Base-by-base conservation (phyloP, 2,329 filamentous ascomycete genomes). In the Alternaria triticimaculans region DNA sequence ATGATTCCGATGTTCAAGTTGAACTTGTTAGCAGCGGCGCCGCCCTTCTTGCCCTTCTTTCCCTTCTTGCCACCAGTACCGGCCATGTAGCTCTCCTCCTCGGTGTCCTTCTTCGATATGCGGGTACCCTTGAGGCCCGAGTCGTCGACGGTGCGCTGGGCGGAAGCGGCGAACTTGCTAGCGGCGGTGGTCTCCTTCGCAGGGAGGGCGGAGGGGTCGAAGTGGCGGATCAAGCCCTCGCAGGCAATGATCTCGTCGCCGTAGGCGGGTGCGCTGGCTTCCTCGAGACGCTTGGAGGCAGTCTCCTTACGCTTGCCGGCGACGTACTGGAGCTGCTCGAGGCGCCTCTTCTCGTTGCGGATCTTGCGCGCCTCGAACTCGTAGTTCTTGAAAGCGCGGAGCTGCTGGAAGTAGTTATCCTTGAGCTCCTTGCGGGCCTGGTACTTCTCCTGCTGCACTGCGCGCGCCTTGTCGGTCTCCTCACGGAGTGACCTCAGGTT, bases 1-100 rank as follows among this genome's bases (percentile, higher is more conserved):
- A 99, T 93, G 71, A 98, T 90, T 63, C 94, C 93, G 55, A 96
- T 91, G 72, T 92, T 95, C 78, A 96, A 89, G 84, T 90, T 97
- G 88, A 93, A 97, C 78, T 90, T 91, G 68, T 82, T 75, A 14
- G 83, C 86, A n/a, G 86, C 73, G 45, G 73, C 76, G 76, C 87
- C 87, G 84, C 93, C 95, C 84, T 92, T 96, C 84, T 91, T 92
- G 69, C 90, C 90, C 87, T 96, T 96, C 84, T 95, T 95, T 71
- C 91, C 91, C 86, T 95, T 96, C 86, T 93, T 93, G 62, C 89
- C 89, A 54, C 90, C 90, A 59, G 89, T 84, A 43, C 88, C 88
- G 45, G 86, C 86, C 67, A 96, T 90, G 84, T 96, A 97, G 68
- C 93, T 91, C 45, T 97, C 95, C 51, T 96, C 92, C 14, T 90